Base-by-base conservation (phyloP, 208 protist species). In the Leishmania arabica region DNA sequence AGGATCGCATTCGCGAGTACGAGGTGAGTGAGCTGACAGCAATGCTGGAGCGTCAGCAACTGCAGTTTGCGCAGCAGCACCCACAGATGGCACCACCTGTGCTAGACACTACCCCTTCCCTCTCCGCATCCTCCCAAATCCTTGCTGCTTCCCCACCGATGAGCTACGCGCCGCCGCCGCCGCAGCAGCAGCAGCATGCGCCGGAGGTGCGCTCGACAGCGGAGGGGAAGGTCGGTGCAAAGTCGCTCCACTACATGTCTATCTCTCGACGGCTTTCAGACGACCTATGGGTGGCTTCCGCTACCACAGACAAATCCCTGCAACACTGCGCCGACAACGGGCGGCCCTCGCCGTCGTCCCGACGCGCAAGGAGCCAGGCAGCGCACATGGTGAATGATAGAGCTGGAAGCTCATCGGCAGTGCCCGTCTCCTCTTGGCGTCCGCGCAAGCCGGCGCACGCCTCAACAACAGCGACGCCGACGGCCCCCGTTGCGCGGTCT, bases 1-100 rank as follows among this genome's bases (percentile, higher is more conserved):
- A 89, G 47, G 87, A 90, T 54, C 85, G 89, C n/a, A 82, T 93
- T 27, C 84, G 86, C 11, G 85, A 91, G 54, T 95, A 89, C 60
- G 87, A 93, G 75, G 58, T 95, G 45, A 85, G 77, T 19, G 85
- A 91, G 62, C 73, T 94, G 31, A 84, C 82, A 42, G 89, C 90
- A 62, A 88, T 85, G 82, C 54, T 94, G 3, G 89, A 93, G 79
- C 88, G 88, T 3, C 89, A 94, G 81, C 75, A 90, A 70, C 82
- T 89, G 65, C 78, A 77, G 74, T 68, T 65, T 45, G 51, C 72
- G 1, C 69, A 73, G 69, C 42, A 49, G 24, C 66, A 71, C 45
- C 45, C 45, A 37, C 66, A 71, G 42, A 27, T 27, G 21, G 40
- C 66, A n/a, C 24, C 21, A 45, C 21, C 66, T 49, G 34, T 31